Conservation (phyloP, 345 rosid species). For the Stellera chamaejasme region DNA sequence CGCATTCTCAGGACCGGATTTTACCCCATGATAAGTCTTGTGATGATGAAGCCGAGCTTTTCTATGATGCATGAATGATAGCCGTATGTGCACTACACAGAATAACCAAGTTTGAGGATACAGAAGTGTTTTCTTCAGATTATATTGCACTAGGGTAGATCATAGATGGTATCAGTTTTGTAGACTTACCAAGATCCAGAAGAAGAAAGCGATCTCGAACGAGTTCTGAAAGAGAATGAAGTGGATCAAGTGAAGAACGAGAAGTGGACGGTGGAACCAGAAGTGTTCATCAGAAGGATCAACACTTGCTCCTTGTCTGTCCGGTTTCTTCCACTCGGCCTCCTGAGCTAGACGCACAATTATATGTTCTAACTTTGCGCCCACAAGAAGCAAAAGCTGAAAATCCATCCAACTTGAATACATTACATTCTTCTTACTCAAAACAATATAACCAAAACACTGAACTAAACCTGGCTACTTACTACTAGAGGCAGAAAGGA, state of each 20-base stretch:
- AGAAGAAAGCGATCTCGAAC: conserved; percentile 82
- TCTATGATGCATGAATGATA: conserved; percentile 84
- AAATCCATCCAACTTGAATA: background rate
- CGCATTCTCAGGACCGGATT: background rate
- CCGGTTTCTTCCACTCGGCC: conserved; percentile 13
- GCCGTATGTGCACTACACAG: conserved; percentile 56
- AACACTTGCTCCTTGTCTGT: conserved; percentile 34
- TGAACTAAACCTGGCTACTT: conserved; percentile 23
- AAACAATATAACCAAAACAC: background rate
- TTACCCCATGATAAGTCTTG: conserved; percentile 81
- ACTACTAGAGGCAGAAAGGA: conserved; percentile 75
- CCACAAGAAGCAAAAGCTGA: conserved; percentile 76
- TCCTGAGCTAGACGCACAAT: conserved; percentile 54
- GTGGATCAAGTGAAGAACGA: conserved; percentile 60
- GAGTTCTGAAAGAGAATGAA: conserved; percentile 79
- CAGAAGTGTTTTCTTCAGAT: no score
- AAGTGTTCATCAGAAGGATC: conserved; percentile 68
- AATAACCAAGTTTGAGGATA: background rate
- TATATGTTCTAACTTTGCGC: conserved; percentile 67
- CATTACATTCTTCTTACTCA: background rate
- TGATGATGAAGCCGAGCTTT: conserved; percentile 43
- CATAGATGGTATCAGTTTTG: no score
- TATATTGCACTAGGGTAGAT: no score
- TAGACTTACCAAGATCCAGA: conserved; percentile 66
- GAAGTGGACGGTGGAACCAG: conserved; percentile 53